Conservation (phyloP, 495 filamentous ascomycete species). For the Trichoderma reesei region DNA sequence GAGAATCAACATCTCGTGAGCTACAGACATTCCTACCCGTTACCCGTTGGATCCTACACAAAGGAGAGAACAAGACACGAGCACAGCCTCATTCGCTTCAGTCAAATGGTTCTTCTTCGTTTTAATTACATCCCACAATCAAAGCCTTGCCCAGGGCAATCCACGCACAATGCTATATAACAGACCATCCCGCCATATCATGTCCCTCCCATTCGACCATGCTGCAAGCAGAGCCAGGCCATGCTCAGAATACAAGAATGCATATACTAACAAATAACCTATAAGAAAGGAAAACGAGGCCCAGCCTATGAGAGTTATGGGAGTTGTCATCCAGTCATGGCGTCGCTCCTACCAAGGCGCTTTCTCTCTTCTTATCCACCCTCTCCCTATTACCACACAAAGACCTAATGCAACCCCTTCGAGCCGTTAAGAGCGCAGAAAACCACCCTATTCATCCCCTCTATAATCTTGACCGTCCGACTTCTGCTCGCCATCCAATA, state of each 20-base stretch:
- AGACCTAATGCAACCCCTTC: neutral
- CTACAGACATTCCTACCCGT: too few species aligned
- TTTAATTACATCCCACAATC: conserved; percentile 1
- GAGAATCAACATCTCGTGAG: too few species aligned
- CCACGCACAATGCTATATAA: conserved; percentile 4
- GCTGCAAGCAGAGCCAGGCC: neutral
- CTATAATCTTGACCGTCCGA: too few species aligned
- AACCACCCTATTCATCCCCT: too few species aligned
- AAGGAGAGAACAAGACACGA: too few species aligned
- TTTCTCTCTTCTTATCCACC: neutral
- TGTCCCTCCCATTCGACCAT: neutral
- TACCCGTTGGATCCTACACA: too few species aligned
- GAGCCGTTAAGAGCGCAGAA: neutral
- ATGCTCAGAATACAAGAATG: neutral
- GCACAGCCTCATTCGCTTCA: neutral
- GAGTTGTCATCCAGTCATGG: conserved; percentile 4
- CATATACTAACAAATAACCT: neutral
- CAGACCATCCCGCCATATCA: neutral
- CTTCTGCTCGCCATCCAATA: too few species aligned
- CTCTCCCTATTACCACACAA: neutral
- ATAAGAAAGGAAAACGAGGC: neutral
- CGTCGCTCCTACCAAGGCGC: neutral
- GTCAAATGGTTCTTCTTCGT: neutral
- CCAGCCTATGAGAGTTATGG: neutral
- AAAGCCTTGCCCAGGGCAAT: neutral